Percentiles rank a stretch among this genome's conserved stretches.
Conservation (phyloP, 176 grass and related monocot species). For the Triticum monococcum region DNA sequence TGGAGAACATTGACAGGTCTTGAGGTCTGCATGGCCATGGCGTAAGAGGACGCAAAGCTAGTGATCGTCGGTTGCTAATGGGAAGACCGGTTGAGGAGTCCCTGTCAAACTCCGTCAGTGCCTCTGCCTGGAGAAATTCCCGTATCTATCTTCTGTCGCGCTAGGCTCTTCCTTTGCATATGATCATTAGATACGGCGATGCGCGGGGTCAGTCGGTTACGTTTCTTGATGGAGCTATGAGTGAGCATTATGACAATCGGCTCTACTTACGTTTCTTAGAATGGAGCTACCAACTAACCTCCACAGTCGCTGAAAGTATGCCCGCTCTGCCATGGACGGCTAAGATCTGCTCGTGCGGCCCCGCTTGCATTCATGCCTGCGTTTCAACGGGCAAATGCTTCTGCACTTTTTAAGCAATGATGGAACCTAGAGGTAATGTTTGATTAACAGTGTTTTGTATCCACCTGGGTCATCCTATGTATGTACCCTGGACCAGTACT, state of each 20-base stretch:
- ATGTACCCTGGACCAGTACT: conserved; percentile 30
- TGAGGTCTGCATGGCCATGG: conserved; percentile 47
- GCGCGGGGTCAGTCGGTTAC: background rate
- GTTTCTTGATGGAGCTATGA: background rate
- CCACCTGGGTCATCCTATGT: no score
- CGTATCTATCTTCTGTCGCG: background rate
- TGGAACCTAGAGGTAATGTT: background rate
- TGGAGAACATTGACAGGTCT: background rate
- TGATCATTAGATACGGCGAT: background rate
- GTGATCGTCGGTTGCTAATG: conserved; percentile 33
- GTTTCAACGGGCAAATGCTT: no score
- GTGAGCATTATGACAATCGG: background rate
- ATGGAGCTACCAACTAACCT: no score
- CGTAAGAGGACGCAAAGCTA: conserved; percentile 37
- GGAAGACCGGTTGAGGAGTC: conserved; percentile 16
- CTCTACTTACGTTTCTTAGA: no score
- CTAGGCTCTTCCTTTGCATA: background rate
- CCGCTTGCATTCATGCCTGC: background rate
- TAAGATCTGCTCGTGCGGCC: no score
- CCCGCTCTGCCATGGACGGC: no score
- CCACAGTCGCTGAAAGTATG: no score
- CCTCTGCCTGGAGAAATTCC: background rate
- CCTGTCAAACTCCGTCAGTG: background rate
- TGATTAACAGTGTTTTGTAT: background rate
- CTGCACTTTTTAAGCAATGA: background rate